These are phyloP conservation scores for Begonia loranthoides DNA, from an alignment of 306 rosid genomes.

Conservation along the genomic window DNA sequence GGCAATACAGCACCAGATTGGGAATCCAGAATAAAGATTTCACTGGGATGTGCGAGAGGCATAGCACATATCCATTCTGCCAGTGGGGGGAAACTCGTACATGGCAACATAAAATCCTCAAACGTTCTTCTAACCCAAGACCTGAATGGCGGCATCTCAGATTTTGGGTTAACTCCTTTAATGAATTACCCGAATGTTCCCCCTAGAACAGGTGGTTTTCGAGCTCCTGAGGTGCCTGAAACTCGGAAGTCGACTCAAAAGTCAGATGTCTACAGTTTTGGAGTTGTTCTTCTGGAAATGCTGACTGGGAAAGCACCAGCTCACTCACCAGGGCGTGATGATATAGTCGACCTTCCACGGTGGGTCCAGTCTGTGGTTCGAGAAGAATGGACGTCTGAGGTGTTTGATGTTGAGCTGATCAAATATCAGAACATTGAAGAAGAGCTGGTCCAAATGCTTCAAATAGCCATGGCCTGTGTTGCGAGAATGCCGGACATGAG, in stretches of 20 bases:
- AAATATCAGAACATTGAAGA: background rate
- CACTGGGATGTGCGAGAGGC: conserved; percentile 72
- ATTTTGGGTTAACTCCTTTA: too few relatives aligned
- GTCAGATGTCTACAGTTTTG: background rate
- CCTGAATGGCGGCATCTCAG: conserved; percentile 50
- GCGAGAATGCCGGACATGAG: too few relatives aligned
- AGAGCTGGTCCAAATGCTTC: background rate
- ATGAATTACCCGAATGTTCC: too few relatives aligned
- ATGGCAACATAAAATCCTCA: conserved; percentile 74
- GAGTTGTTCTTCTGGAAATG: background rate
- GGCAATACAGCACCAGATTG: conserved; percentile 52
- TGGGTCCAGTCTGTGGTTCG: background rate
- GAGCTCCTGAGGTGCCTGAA: too few relatives aligned
- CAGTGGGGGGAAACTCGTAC: conserved; percentile 67
- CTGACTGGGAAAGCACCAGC: background rate
- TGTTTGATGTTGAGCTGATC: background rate
- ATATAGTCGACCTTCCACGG: background rate
- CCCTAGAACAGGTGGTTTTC: too few relatives aligned
- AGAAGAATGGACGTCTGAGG: background rate
- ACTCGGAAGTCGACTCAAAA: conserved; percentile 9
- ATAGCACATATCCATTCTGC: conserved; percentile 59
- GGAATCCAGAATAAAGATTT: conserved; percentile 58
- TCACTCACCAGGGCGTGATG: background rate
- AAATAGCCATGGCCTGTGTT: background rate
- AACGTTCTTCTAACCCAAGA: conserved; percentile 71